Evolutionary conservation across 2,329 filamentous ascomycete species (phyloP).

Genomic region (Exutisphaerella laricina): DNA sequence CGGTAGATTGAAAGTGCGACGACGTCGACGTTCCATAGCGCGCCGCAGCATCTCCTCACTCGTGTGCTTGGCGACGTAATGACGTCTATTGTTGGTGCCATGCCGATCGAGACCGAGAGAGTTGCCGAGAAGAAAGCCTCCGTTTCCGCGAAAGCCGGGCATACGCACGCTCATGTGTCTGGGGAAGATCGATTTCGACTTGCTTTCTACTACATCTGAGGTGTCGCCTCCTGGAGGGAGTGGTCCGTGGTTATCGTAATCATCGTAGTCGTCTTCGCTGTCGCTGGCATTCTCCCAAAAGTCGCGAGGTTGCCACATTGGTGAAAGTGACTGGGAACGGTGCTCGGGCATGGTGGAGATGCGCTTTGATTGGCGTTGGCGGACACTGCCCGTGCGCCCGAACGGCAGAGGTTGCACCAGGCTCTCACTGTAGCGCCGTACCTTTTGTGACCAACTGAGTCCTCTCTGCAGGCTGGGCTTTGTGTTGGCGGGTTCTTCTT

Average conservation of each 20-base stretch:
- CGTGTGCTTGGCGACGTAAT: conserved; percentile 33
- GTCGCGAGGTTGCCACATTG: conserved; percentile 58
- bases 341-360: conserved; percentile 25
- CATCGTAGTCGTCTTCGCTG: conserved; percentile 33
- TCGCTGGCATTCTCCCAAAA: conserved; percentile 55
- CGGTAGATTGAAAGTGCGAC: conserved; percentile 19
- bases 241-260: conserved; percentile 27
- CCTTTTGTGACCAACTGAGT: conserved; percentile 39
- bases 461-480: conserved; percentile 28
- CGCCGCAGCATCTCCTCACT: conserved; percentile 22
- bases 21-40: conserved; percentile 8
- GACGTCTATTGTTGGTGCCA: conserved; percentile 40
- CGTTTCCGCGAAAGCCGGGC: conserved; percentile 38
- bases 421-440: conserved; percentile 43
- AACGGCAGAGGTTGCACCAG: conserved; percentile 40
- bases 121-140: conserved; percentile 50
- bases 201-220: conserved; percentile 32
- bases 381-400: conserved; percentile 21
- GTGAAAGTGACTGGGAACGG: conserved; percentile 44
- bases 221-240: conserved; percentile 45
- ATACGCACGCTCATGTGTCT: conserved; percentile 31
- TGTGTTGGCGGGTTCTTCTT: conserved; percentile 3
- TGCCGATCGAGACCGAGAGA: conserved; percentile 50
- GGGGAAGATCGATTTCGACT: conserved; percentile 19
- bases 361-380: conserved; percentile 8